Conservation (phyloP, 768 basidiomycete species). For the Russula vinacea region DNA sequence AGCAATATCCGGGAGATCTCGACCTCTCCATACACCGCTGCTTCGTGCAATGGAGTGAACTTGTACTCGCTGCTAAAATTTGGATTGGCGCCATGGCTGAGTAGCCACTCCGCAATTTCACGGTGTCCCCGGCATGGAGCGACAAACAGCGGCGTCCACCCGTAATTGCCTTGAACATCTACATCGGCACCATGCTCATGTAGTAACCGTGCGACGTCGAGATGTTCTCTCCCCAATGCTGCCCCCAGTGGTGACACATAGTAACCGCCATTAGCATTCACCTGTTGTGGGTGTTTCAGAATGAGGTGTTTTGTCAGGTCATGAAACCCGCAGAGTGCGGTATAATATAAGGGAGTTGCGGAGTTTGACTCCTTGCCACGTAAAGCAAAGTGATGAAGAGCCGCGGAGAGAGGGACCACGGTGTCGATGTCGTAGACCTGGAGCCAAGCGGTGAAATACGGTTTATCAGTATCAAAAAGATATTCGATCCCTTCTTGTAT, state of each 20-base stretch:
- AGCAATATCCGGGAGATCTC: background rate
- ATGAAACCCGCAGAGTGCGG: background rate
- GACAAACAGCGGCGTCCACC: background rate
- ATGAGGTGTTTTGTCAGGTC: background rate
- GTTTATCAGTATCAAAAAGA: background rate
- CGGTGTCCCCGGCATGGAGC: background rate
- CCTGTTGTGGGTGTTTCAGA: background rate
- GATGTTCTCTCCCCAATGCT: background rate
- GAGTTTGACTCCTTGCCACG: rapidly evolving
- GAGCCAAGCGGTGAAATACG: background rate
- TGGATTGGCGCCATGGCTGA: background rate
- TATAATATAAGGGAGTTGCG: background rate
- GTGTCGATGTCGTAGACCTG: background rate
- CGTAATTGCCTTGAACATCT: background rate
- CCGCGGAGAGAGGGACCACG: rapidly evolving
- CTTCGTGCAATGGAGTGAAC: background rate
- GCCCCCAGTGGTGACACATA: background rate
- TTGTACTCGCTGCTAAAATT: background rate
- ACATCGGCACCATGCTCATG: background rate
- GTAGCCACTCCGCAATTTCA: background rate
- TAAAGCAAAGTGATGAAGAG: background rate
- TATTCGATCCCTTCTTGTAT: background rate
- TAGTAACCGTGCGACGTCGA: background rate
- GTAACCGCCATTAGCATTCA: background rate
- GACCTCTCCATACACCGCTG: background rate